Percentiles rank a stretch among this genome's conserved stretches.
phyloP scores from a whole-genome alignment of 768 basidiomycete genomes.

The Tremella fuciformis region DNA sequence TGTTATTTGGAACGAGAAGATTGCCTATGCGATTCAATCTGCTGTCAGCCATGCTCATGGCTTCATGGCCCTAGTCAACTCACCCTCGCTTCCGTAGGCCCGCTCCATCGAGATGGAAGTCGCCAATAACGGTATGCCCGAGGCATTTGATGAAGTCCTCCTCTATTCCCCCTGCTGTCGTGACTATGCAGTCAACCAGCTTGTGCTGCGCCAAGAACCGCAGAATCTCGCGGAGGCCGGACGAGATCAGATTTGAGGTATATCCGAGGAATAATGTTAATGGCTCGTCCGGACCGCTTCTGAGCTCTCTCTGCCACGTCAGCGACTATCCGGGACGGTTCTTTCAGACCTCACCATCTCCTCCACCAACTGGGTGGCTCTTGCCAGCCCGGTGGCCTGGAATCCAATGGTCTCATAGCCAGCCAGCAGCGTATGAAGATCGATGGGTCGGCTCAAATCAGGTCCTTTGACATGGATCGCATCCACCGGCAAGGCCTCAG shows the following conservation, averaged over 20 bases:
- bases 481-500: slow-evolving; percentile 41
- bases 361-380: slow-evolving; percentile 84
- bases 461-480: slow-evolving; percentile 69
- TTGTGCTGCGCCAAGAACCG: slow-evolving; percentile 88
- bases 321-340: neutral
- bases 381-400: slow-evolving; percentile 89
- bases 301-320: slow-evolving; percentile 69
- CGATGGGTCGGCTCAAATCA: slow-evolving; percentile 68
- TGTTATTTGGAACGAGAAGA: slow-evolving; percentile 92
- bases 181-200: slow-evolving; percentile 83
- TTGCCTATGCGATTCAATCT: slow-evolving; percentile 95
- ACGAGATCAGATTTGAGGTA: slow-evolving; percentile 97
- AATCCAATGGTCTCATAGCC: slow-evolving; percentile 92
- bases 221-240: slow-evolving; percentile 89
- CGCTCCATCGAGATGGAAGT: slow-evolving; percentile 84
- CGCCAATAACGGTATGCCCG: slow-evolving; percentile 81
- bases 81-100: slow-evolving; percentile 73
- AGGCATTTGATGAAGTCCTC: slow-evolving; percentile 99
- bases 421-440: slow-evolving; percentile 66
- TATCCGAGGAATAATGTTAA: slow-evolving; percentile 88
- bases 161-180: slow-evolving; percentile 96
- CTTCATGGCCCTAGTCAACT: slow-evolving; percentile 9
- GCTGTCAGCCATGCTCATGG: neutral
- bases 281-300: slow-evolving; percentile 71
- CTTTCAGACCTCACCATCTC: slow-evolving; percentile 66